These are phyloP conservation scores for Ceratorhiza oryzae-sativae DNA, from an alignment of 1,284 basidiomycete species.

Conservation along the genomic window DNA sequence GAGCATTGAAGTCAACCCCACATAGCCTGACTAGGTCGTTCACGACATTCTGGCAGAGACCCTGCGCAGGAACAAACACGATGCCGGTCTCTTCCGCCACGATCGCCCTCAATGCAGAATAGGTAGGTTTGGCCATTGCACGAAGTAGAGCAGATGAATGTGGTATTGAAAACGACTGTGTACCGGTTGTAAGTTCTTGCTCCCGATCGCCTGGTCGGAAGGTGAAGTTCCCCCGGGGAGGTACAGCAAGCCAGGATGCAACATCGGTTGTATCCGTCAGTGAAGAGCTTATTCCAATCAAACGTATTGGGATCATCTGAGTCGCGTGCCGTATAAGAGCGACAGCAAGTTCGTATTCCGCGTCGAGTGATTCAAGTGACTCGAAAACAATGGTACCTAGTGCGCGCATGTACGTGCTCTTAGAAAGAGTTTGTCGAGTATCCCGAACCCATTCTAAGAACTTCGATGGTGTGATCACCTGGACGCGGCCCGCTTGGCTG, in stretches of 20 bases:
- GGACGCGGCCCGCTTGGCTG: slow-evolving; percentile 10
- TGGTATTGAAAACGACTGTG: slow-evolving; percentile 85
- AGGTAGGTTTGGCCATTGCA: slow-evolving; percentile 90
- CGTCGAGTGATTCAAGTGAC: slow-evolving; percentile 84
- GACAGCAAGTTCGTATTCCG: slow-evolving; percentile 83
- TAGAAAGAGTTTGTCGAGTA: neutral
- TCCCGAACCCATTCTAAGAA: slow-evolving; percentile 24
- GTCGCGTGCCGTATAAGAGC: slow-evolving; percentile 71
- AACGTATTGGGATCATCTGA: slow-evolving; percentile 68
- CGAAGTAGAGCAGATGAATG: slow-evolving; percentile 90
- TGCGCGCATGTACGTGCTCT: slow-evolving; percentile 48
- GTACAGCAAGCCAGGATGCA: slow-evolving; percentile 82
- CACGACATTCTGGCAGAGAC: slow-evolving; percentile 80
- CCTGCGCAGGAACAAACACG: slow-evolving; percentile 89
- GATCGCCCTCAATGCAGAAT: slow-evolving; percentile 60
- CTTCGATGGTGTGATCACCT: slow-evolving; percentile 12
- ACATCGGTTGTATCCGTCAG: slow-evolving; percentile 83
- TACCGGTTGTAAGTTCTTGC: slow-evolving; percentile 72
- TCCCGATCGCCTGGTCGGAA: slow-evolving; percentile 88
- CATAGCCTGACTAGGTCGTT: slow-evolving; percentile 88
- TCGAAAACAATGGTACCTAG: slow-evolving; percentile 81
- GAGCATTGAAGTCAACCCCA: slow-evolving; percentile 76
- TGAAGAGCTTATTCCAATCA: slow-evolving; percentile 80
- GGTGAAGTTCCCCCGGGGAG: slow-evolving; percentile 57
- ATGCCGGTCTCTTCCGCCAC: slow-evolving; percentile 64